Evolutionary conservation across 306 rosid species (phyloP), one percentile per base, ranked within the genome.

Genomic region (Pyrus bretschneideri): DNA sequence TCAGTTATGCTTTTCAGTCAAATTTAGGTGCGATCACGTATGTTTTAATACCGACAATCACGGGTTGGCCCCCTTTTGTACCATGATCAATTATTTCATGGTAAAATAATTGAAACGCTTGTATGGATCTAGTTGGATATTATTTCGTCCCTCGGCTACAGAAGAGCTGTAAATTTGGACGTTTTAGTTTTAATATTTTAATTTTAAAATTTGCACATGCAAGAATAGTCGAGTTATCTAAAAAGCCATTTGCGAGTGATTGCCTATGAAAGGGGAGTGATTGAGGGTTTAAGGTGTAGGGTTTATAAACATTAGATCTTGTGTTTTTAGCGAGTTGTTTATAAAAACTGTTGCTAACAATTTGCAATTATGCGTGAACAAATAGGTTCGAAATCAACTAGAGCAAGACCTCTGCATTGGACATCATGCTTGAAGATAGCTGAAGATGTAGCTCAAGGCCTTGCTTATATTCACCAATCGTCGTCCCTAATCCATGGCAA

Each of bases 371-470:
- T 46, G 33, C 66, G n/a, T 51, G 45, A 9, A 52, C 76, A 78
- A 69, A 83, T 78, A 93, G 98, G 98, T 58, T 90, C 97, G 15
- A 86, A 87, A 82, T 87, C 97, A 59, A 74, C 91, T 0, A 85
- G 97, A 80, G 94, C 98, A 1, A 94, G 92, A 88, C 97, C 98
- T 51, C 86, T 94, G 21, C 98, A 94, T 80, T 94, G 98, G 98
- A 94, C 98, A 27, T 94, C 98, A 78, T 91, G 98, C 83, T 82
- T 94, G 74, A 94, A 94, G 88, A 91, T 94, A 80, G 97, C 98
- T 0, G 98, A 94, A 83, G 98, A 94, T 80, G 89, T 92, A 33
- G 96, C 96, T 11, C 97, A 87, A 58, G 98, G 98, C 79, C 89
- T 94, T 73, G 90, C 95, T 30, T 94, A 90, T 69, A 88, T 94